phyloP scores from a whole-genome alignment of 768 basidiomycete genomes.

The Leccinum fibrillosum region DNA sequence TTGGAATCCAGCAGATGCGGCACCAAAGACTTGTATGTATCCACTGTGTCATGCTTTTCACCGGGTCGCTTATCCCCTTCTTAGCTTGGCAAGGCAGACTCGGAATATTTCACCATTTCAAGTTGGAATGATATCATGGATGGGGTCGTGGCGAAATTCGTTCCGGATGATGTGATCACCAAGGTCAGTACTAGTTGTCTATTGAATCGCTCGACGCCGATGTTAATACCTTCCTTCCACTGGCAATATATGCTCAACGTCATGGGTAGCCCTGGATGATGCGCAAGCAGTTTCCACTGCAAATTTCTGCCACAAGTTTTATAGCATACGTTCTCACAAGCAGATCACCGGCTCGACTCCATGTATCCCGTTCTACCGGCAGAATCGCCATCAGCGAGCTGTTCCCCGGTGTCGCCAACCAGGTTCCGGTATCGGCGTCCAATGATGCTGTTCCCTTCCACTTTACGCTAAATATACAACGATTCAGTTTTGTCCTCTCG shows the following conservation, averaged over 20 bases:
- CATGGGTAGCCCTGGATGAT: slow-evolving; percentile 89
- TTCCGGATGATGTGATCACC: slow-evolving; percentile 83
- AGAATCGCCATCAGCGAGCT: slow-evolving; percentile 91
- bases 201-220: neutral
- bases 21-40: slow-evolving; percentile 38
- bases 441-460: slow-evolving; percentile 94
- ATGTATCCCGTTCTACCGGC: slow-evolving; percentile 86
- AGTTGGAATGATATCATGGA: slow-evolving; percentile 80
- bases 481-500: slow-evolving; percentile 41
- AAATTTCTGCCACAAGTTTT: slow-evolving; percentile 85
- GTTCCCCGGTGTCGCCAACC: slow-evolving; percentile 58
- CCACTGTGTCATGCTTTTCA: neutral
- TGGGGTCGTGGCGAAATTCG: slow-evolving; percentile 81
- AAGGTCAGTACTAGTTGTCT: slow-evolving; percentile 47
- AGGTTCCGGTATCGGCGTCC: slow-evolving; percentile 65
- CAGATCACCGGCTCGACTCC: slow-evolving; percentile 80
- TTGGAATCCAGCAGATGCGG: slow-evolving; percentile 49
- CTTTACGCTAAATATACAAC: slow-evolving; percentile 93
- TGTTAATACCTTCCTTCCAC: neutral
- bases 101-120: slow-evolving; percentile 56
- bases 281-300: slow-evolving; percentile 93
- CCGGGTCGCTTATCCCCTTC: neutral
- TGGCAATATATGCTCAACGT: slow-evolving; percentile 84
- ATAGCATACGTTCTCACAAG: slow-evolving; percentile 87
- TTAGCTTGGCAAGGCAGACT: slow-evolving; percentile 50